A percentile compares a stretch with the other conserved stretches of the same genome.
Conservation (phyloP, 1,284 basidiomycete species). For the Mycena citricolor region DNA sequence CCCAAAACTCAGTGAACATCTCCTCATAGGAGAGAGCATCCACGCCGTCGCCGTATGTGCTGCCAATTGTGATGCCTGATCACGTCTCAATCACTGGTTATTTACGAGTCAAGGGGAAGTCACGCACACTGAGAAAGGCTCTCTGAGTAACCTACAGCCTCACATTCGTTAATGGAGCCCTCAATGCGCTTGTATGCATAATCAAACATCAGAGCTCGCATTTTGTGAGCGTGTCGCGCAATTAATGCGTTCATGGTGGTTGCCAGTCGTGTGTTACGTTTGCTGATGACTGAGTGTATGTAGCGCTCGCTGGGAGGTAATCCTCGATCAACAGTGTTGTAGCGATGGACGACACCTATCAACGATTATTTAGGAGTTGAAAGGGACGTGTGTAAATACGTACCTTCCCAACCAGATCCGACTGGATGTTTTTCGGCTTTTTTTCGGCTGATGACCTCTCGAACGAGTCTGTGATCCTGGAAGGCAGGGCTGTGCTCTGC, state of each 20-base stretch:
- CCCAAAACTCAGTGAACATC: slow-evolving; percentile 17
- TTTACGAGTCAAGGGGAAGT: background rate
- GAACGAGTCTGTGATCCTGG: slow-evolving; percentile 1
- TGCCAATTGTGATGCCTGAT: slow-evolving; percentile 13
- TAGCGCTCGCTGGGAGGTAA: background rate
- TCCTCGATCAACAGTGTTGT: no score
- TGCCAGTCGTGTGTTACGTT: background rate
- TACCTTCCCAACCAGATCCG: slow-evolving; percentile 19
- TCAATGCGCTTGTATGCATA: slow-evolving; percentile 22
- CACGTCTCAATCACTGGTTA: background rate
- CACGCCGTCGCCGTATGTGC: slow-evolving; percentile 18
- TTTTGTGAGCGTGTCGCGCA: slow-evolving; percentile 11
- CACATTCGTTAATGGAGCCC: slow-evolving; percentile 20
- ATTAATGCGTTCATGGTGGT: slow-evolving; percentile 15
- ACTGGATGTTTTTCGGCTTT: slow-evolving; percentile 8
- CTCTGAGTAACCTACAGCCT: slow-evolving; percentile 10
- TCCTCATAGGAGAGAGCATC: slow-evolving; percentile 15
- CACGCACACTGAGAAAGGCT: slow-evolving; percentile 8
- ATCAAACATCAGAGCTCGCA: slow-evolving; percentile 11
- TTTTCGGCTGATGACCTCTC: slow-evolving; percentile 4
- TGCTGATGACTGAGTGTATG: background rate
- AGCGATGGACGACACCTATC: no score
- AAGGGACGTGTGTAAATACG: no score
- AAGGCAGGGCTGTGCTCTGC: slow-evolving; percentile 9
- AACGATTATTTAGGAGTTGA: no score